These are phyloP conservation scores for Spathaspora jeffriesii DNA, from an alignment of 1,139 yeast genomes.

Conservation along the genomic window DNA sequence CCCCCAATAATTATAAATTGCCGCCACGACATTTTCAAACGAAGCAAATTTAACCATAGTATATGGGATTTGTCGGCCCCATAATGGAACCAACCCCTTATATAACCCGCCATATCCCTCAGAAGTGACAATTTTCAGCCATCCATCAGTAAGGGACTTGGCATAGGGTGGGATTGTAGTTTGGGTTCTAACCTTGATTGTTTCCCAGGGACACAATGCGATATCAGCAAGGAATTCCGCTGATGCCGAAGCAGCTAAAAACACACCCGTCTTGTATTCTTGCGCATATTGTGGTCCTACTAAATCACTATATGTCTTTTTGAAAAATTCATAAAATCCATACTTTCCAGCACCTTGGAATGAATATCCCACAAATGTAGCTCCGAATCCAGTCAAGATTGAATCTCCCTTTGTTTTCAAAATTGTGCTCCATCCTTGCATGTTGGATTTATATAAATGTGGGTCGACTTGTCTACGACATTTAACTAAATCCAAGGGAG, in stretches of 20 bases:
- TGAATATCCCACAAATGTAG: conserved; percentile 89
- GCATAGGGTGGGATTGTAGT: conserved; percentile 88
- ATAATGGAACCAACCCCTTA: conserved; percentile 85
- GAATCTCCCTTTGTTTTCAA: conserved; percentile 76
- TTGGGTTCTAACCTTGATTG: conserved; percentile 90
- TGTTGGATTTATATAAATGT: conserved; percentile 65
- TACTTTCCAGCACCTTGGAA: conserved; percentile 97
- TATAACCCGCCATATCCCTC: conserved; percentile 78
- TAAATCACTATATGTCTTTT: conserved; percentile 67
- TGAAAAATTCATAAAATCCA: conserved; percentile 91
- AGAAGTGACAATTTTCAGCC: conserved; percentile 59
- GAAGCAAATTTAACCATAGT: conserved; percentile 96
- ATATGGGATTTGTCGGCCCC: conserved; percentile 96
- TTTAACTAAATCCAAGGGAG: conserved; percentile 91
- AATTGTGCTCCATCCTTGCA: conserved; percentile 78
- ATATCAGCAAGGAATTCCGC: conserved; percentile 94
- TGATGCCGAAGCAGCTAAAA: conserved; percentile 82
- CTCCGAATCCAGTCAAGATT: conserved; percentile 84
- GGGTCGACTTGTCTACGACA: conserved; percentile 90
- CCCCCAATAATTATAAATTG: conserved; percentile 57
- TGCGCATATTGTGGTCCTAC: conserved; percentile 66
- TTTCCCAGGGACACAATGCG: conserved; percentile 89
- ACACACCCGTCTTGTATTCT: conserved; percentile 72
- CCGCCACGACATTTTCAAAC: conserved; percentile 84
- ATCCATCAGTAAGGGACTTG: conserved; percentile 61